Evolutionary conservation across 805 yeast genomes (phyloP), one percentile per base, ranked within the genome.

Genomic region (Suhomyces tanzawaensis): DNA sequence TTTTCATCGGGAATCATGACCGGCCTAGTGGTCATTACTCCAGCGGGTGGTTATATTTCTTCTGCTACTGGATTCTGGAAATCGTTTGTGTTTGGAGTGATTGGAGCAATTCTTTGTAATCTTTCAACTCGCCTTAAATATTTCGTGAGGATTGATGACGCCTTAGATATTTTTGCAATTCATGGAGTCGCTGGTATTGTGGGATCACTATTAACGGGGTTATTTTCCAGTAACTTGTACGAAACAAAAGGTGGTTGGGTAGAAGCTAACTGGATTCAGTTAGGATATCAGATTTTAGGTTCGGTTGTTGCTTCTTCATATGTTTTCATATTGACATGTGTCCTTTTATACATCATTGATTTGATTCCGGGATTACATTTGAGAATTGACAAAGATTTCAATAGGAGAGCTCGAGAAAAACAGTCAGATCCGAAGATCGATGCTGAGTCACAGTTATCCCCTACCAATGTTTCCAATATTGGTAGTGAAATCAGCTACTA

Each of bases 181-280:
- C 74, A 69, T 46, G 73, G 72, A 0, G 51, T 66, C 4, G 62
- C 67, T 17, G 74, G 74, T 1, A 57, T 65, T 19, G 59, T 57
- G 3, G 74, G 74, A 0, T 63, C 70, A 2, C 25, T 69, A 9
- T 47, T 69, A 24, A 66, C 70, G 1, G 73, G 74, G 0, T 55
- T 69, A 1, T 65, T 69, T 48, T 69, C 72, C 13, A 61, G 60
- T 27, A 42, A 48, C 8, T 37, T 45, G 6, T 63, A 62, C 36
- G 56, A 48, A 1, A 51, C 71, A 1, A 29, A 49, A 15, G 74
- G 74, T 3, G 74, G 74, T 5, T 69, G 73, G 73, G 57, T 64
- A 1, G 48, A 52, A 8, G 61, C 64, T 11, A 55, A 68, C 41
- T 69, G 72, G 69, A 49, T 53, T 0, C 74, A 69, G 47, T 42